Evolutionary conservation across 1,139 yeast genomes (phyloP).

Genomic region (Sugiyamaella xylanicola): DNA sequence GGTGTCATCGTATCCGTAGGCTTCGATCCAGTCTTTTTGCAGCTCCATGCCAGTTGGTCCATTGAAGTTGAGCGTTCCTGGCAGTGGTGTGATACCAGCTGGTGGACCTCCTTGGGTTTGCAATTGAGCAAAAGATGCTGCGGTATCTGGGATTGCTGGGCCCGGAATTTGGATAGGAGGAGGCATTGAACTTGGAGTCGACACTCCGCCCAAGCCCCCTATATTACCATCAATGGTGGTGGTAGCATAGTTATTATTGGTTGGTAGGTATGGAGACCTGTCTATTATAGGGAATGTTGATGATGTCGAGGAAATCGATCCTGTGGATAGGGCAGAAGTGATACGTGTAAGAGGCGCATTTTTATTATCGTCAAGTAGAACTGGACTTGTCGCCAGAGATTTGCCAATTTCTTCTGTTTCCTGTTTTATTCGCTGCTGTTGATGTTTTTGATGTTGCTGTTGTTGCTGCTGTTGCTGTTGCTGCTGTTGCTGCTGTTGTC

Average conservation of each 20-base stretch:
- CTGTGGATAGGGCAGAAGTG: slow-evolving; percentile 3
- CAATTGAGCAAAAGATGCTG: slow-evolving; percentile 13
- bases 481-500: slow-evolving; percentile 25
- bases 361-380: not conserved
- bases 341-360: not conserved
- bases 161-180: not conserved
- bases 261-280: slow-evolving; percentile 12
- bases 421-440: slow-evolving; percentile 5
- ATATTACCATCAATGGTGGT: no score
- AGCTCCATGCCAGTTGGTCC: slow-evolving; percentile 18
- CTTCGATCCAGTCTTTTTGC: slow-evolving; percentile 38
- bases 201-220: not conserved
- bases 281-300: slow-evolving; percentile 15
- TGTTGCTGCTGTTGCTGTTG: slow-evolving; percentile 20
- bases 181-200: not conserved
- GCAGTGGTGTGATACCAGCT: not conserved
- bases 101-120: slow-evolving; percentile 7
- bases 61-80: slow-evolving; percentile 24
- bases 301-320: slow-evolving; percentile 6
- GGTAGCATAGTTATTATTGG: not conserved
- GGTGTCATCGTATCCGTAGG: slow-evolving; percentile 53
- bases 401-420: slow-evolving; percentile 4
- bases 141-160: slow-evolving; percentile 18
- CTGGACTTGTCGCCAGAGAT: not conserved
- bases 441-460: slow-evolving; percentile 28